phyloP scores from a whole-genome alignment of 768 basidiomycete genomes.

The Tephrocybe sp. region DNA sequence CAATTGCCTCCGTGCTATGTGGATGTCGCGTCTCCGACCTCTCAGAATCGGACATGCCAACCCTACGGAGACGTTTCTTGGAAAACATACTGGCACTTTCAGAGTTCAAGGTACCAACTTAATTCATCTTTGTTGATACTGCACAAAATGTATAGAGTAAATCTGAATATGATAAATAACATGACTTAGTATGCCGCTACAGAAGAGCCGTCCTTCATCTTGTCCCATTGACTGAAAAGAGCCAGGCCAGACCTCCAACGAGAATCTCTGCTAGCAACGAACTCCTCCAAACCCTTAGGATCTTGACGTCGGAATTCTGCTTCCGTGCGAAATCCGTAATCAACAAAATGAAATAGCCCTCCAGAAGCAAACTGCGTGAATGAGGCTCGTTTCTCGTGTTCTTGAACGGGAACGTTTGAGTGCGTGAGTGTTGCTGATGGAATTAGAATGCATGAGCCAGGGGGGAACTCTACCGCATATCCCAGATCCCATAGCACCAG shows the following conservation, averaged over 20 bases:
- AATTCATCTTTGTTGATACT: too few species aligned
- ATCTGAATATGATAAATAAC: too few species aligned
- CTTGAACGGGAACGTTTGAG: conserved; percentile 21
- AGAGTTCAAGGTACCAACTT: too few species aligned
- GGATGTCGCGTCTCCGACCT: too few species aligned
- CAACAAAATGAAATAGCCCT: conserved; percentile 24
- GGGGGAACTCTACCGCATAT: conserved; percentile 9
- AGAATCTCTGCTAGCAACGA: neutral
- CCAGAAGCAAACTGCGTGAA: conserved; percentile 28
- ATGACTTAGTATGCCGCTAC: too few species aligned
- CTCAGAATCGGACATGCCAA: too few species aligned
- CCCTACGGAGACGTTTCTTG: too few species aligned
- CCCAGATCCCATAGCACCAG: conserved; percentile 20
- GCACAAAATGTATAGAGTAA: too few species aligned
- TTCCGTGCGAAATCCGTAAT: conserved; percentile 18
- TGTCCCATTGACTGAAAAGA: neutral
- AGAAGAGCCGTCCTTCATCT: too few species aligned
- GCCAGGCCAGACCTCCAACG: neutral
- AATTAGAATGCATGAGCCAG: conserved; percentile 26
- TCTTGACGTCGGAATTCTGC: neutral
- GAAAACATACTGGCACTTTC: too few species aligned
- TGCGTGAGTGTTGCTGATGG: conserved; percentile 26
- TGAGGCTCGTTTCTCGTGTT: conserved; percentile 18
- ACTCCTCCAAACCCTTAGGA: neutral
- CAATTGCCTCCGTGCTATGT: too few species aligned